Evolutionary conservation across 2,329 filamentous ascomycete genomes (phyloP), one percentile per base, ranked within the genome.

Genomic region (Aspergillus pseudoviridinutans): DNA sequence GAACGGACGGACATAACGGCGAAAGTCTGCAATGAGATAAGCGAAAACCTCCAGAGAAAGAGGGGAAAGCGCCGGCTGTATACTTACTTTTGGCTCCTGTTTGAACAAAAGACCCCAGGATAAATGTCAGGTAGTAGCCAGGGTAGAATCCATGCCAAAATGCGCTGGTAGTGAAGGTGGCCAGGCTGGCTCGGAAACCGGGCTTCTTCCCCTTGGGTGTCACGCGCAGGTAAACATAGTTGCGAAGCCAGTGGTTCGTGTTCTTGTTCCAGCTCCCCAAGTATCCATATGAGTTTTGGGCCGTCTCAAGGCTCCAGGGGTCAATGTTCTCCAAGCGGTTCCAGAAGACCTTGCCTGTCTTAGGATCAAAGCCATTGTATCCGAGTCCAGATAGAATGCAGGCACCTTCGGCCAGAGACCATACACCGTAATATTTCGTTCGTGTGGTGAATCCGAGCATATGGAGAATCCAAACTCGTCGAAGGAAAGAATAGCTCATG

Each of bases 101-200:
- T 72, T 99, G 94, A 29, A 97, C 84, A 64, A 99, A 90, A 60
- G 91, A 92, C 1, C 90, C 94, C 7, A 97, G 82, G 44, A 97
- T 78, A 68, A 99, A 99, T 4, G 89, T 84, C 59, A 99, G 77
- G 74, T 97, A 97, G 75, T 99, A 99, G 5, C 94, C 94, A 0
- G 94, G 93, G 65, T 96, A 95, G 76, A 99, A 99, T 29, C 94
- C 94, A 70, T 99, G 94, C 94, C 94, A 99, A 65, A 97, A 88
- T 3, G 94, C 93, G 69, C 92, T 96, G 22, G 94, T 97, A 6
- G 87, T 84, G 72, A 99, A 99, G 0, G 94, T 99, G 35, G 92
- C 91, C 79, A 99, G 79, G 68, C 90, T 97, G 52, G 94, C 94
- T 58, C 92, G 84, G 79, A 99, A 99, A 1, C 94, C 94, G 9